Evolutionary conservation across 2,329 filamentous ascomycete genomes (phyloP).

Genomic region (Xylariaceae sp.): DNA sequence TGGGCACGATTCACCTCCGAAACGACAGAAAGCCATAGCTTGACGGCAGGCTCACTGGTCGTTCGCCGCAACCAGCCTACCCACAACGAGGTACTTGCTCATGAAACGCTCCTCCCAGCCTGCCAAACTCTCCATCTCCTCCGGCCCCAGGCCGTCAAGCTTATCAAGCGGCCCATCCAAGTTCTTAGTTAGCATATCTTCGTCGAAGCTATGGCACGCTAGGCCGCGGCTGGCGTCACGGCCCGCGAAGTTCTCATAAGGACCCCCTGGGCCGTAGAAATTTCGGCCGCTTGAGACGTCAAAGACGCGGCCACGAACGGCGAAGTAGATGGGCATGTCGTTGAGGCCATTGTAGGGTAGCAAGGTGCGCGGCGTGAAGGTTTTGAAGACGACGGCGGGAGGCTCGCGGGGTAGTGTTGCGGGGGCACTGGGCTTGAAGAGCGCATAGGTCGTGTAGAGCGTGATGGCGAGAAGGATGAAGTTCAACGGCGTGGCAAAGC

Average conservation of each 20-base stretch:
- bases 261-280: slow-evolving; percentile 94
- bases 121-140: slow-evolving; percentile 76
- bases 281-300: slow-evolving; percentile 83
- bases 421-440: slow-evolving; percentile 46
- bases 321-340: slow-evolving; percentile 74
- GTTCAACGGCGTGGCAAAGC: slow-evolving; percentile 59
- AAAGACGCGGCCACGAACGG: slow-evolving; percentile 87
- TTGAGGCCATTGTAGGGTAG: slow-evolving; percentile 77
- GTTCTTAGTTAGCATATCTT: slow-evolving; percentile 91
- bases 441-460: slow-evolving; percentile 54
- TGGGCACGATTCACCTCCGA: not conserved
- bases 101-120: slow-evolving; percentile 93
- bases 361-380: slow-evolving; percentile 75
- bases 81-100: slow-evolving; percentile 95
- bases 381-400: slow-evolving; percentile 59
- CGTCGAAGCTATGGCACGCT: slow-evolving; percentile 88
- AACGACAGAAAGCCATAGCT: not conserved
- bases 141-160: slow-evolving; percentile 64
- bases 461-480: slow-evolving; percentile 52
- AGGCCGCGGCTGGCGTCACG: slow-evolving; percentile 84
- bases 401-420: slow-evolving; percentile 46
- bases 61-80: slow-evolving; percentile 62
- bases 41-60: slow-evolving; percentile 17
- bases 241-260: slow-evolving; percentile 94
- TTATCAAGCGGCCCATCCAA: slow-evolving; percentile 77